Evolutionary conservation across 2,329 filamentous ascomycete genomes (phyloP), one percentile per base, ranked within the genome.

Genomic region (Drechslerella coelobrocha): DNA sequence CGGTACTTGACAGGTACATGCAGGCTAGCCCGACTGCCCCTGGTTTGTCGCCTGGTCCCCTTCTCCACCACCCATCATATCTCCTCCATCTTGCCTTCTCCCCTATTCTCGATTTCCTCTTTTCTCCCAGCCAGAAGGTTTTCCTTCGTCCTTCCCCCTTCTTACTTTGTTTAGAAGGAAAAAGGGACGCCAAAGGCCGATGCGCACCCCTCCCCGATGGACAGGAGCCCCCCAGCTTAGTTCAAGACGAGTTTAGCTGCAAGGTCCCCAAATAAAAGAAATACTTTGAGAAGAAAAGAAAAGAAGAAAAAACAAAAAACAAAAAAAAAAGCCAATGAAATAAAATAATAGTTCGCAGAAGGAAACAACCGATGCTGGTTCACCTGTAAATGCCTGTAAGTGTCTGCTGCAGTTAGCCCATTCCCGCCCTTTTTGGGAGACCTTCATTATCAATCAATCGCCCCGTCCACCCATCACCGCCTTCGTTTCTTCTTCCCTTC

Each of bases 371-470:
- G 27, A 19, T 7, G 21, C 5, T 27, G 21, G n/a, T 50, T n/a
- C 14, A n/a, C 10, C 43, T 31, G 47, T 7, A 19, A 24, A 3
- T 48, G 34, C 34, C 12, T 14, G 34, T 5, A 5, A 21, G 29
- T 31, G 29, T 31, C 41, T 45, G 41, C 41, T 45, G 17, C 37
- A 4, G 7, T 5, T 17, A 41, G 12, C 29, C 29, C 29, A 31
- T 31, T 31, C 29, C 29, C 29, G 29, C 29, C 29, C 29, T 31
- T 31, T 31, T 31, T 12, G 29, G 29, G 19, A 48, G 12, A 34
- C 23, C 19, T 2, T 31, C n/a, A 51, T 52, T 61, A 60, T 61
- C 54, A 66, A 48, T 60, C 56, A 56, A 56, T 56, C 63, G 24
- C 45, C 34, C 37, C 34, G 48, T 24, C 47, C 45, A 27, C 34